Base-by-base conservation (phyloP, 805 yeast species). In the Komagataella kurtzmanii region DNA sequence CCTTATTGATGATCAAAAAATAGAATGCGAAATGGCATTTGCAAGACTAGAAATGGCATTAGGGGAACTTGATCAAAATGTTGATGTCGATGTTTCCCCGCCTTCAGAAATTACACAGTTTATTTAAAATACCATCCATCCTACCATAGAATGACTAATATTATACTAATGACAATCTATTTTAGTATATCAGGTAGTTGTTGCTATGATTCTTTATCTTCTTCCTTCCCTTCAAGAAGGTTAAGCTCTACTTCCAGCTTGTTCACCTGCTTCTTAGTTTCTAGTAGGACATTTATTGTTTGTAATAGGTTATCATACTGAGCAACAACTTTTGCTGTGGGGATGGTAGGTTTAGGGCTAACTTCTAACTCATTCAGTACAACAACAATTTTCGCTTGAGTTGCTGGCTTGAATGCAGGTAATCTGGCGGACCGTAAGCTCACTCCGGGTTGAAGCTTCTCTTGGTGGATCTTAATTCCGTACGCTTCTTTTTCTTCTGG, bases 181-280 rank as follows among this genome's bases (percentile, higher is more conserved):
- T 7, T 23, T 17, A 17, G 30, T 24, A 24, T 24, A 46, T 24
- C 12, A 23, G 3, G 23, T 30, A 8, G 40, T 30, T 30, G 40
- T 30, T 30, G 14, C 40, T 30, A n/a, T 21, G 10, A 45, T 19
- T 44, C 44, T 50, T 17, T 40, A 40, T 23, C 50, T 12, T 44
- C 67, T 50, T 61, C 62, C 51, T 66, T 71, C 24, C 58, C 58
- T 52, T 66, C 69, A n/a, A 70, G 65, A 52, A 82, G 70, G 36
- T 73, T 71, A 44, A 78, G 74, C 58, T 91, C 98, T 2, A 95
- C 82, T 55, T 87, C 90, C 12, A 90, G 70, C 66, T 88, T 89
- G 64, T 93, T 99, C 18, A 80, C 79, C 52, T 88, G 95, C 63
- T 80, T 84, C 68, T 91, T 91, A 14, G 90, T 72, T 52, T 93